phyloP scores from a whole-genome alignment of 208 protist species.

The Trichomonas tenax region DNA sequence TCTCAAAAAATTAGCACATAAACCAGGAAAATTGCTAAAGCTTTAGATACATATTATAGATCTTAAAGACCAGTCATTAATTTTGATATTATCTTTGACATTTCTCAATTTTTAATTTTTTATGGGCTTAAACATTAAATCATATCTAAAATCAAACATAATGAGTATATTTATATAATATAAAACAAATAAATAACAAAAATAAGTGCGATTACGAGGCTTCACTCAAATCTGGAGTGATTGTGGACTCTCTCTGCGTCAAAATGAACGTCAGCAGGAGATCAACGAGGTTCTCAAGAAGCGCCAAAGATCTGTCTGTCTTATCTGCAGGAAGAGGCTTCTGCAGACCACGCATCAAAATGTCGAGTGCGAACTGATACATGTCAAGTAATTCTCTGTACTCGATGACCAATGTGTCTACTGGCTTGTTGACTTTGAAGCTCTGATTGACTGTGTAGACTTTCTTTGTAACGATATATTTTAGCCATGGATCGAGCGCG shows the following conservation, averaged over 20 bases:
- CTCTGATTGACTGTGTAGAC: neutral
- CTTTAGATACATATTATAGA: too few species aligned
- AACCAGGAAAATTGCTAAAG: too few species aligned
- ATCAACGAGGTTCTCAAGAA: neutral
- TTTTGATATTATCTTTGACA: too few species aligned
- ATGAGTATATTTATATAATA: neutral
- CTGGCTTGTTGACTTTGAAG: neutral
- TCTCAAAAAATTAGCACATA: too few species aligned
- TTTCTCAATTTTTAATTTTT: too few species aligned
- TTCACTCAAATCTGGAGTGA: neutral
- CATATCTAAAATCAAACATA: neutral
- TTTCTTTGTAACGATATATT: neutral
- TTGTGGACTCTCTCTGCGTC: neutral
- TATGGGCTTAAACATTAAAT: too few species aligned
- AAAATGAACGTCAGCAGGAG: neutral
- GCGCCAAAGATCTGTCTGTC: neutral
- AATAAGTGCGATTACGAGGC: neutral
- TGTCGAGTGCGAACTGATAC: neutral
- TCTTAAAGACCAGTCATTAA: too few species aligned
- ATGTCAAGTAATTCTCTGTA: neutral
- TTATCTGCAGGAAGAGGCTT: neutral
- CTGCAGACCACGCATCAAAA: neutral
- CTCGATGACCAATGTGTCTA: neutral
- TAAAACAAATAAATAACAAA: neutral
- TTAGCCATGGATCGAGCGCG: neutral